These are phyloP conservation scores for Schizosaccharomyces lindneri DNA, from an alignment of 805 yeast genomes.

Conservation along the genomic window DNA sequence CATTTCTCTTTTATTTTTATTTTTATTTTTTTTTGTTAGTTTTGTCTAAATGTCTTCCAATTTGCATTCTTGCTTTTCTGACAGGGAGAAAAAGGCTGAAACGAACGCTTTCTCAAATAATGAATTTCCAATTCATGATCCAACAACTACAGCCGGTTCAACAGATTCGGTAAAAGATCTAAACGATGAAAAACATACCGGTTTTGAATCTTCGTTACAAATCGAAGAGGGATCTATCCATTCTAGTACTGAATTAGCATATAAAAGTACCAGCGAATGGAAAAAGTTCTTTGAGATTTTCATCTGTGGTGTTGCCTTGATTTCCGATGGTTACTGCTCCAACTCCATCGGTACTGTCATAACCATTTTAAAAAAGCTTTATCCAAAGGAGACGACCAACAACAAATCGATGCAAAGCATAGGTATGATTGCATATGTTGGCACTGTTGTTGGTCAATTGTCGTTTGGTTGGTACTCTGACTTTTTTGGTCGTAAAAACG, in stretches of 20 bases:
- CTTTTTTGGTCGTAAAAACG: slow-evolving; percentile 51
- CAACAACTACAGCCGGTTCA: too few relatives aligned
- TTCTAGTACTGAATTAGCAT: neutral
- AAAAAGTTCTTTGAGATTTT: neutral
- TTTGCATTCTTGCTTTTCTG: too few relatives aligned
- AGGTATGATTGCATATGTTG: slow-evolving; percentile 49
- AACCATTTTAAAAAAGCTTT: neutral
- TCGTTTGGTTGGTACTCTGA: slow-evolving; percentile 63
- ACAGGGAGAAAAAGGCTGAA: too few relatives aligned
- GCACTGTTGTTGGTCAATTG: slow-evolving; percentile 72
- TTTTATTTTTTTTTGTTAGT: too few relatives aligned
- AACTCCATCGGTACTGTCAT: neutral
- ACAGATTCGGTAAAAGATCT: neutral
- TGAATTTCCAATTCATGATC: too few relatives aligned
- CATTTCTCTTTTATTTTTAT: too few relatives aligned
- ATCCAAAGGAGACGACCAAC: neutral
- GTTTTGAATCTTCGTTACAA: neutral
- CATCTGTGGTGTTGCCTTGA: neutral
- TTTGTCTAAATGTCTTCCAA: too few relatives aligned
- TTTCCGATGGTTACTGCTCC: slow-evolving; percentile 1
- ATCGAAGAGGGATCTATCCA: too few relatives aligned
- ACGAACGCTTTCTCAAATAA: too few relatives aligned
- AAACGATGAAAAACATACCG: neutral
- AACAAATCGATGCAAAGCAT: neutral
- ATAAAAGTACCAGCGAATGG: neutral